These are phyloP conservation scores for Penicillium occitanis DNA, from an alignment of 2,329 filamentous ascomycete species.

Conservation along the genomic window DNA sequence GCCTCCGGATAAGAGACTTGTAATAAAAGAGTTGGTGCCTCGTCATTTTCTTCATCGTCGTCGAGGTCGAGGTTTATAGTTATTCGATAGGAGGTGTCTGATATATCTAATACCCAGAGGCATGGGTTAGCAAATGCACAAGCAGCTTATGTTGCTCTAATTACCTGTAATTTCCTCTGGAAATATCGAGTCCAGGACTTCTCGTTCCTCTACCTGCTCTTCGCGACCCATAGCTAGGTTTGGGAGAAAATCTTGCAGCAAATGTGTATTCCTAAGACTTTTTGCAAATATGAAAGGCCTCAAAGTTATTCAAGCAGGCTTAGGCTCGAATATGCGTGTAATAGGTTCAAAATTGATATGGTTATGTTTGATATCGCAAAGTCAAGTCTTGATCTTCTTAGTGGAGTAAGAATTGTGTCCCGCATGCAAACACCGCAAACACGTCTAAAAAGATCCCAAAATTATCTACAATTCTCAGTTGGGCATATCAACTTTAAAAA, in stretches of 20 bases:
- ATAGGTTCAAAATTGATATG: background rate
- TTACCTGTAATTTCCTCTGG: constrained; percentile 93
- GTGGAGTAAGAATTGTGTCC: constrained; percentile 25
- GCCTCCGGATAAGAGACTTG: constrained; percentile 84
- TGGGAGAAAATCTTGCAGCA: too few species aligned
- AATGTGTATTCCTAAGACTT: background rate
- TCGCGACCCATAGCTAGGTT: constrained; percentile 57
- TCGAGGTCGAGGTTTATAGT: constrained; percentile 78
- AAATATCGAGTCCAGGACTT: constrained; percentile 97
- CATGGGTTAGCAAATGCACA: constrained; percentile 23
- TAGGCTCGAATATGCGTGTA: background rate
- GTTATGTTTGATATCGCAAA: constrained; percentile 20
- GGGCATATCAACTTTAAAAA: background rate
- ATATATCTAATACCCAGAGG: constrained; percentile 65
- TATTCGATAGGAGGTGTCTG: constrained; percentile 85
- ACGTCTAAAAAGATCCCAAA: constrained; percentile 32
- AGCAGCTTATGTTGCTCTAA: background rate
- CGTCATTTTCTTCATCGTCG: constrained; percentile 59
- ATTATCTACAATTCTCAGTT: constrained; percentile 15
- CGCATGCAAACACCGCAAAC: constrained; percentile 46
- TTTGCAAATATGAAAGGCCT: background rate
- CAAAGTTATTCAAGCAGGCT: too few species aligned
- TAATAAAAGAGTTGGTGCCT: constrained; percentile 71
- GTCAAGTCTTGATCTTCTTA: background rate
- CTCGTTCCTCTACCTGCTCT: constrained; percentile 92